Percentiles rank a stretch among this genome's conserved stretches.
Conservation (phyloP, 768 basidiomycete genomes). For the Macrolepiota fuliginosa region DNA sequence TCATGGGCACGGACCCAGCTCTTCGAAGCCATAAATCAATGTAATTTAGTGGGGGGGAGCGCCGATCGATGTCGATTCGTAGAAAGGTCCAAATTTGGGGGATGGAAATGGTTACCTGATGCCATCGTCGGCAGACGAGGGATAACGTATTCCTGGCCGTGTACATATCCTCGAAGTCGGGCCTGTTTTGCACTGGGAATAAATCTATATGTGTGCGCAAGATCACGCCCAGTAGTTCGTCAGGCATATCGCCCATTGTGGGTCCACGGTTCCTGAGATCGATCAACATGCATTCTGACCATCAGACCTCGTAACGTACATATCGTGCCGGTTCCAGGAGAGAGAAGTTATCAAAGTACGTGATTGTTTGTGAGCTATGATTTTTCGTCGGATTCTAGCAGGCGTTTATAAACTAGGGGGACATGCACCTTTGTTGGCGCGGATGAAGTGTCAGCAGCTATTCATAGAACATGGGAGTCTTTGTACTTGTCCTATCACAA, state of each 20-base stretch:
- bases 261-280: neutral
- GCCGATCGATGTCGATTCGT: neutral
- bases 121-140: neutral
- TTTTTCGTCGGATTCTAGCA: neutral
- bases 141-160: neutral
- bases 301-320: neutral
- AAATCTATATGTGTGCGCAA: neutral
- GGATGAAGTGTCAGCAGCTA: neutral
- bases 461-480: no score
- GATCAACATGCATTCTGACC: neutral
- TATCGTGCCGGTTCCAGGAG: neutral
- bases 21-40: neutral
- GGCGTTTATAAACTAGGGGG: neutral
- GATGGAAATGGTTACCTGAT: neutral
- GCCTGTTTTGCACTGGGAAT: neutral
- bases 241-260: neutral
- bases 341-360: neutral
- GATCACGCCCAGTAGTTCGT: neutral
- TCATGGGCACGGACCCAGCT: neutral
- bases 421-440: neutral
- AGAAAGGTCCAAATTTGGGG: conserved; percentile 1
- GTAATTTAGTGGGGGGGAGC: neutral
- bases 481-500: no score
- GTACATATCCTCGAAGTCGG: neutral
- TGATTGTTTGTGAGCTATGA: neutral